Evolutionary conservation across 2,329 filamentous ascomycete genomes (phyloP).

Genomic region (Cladosporium sphaerospermum): DNA sequence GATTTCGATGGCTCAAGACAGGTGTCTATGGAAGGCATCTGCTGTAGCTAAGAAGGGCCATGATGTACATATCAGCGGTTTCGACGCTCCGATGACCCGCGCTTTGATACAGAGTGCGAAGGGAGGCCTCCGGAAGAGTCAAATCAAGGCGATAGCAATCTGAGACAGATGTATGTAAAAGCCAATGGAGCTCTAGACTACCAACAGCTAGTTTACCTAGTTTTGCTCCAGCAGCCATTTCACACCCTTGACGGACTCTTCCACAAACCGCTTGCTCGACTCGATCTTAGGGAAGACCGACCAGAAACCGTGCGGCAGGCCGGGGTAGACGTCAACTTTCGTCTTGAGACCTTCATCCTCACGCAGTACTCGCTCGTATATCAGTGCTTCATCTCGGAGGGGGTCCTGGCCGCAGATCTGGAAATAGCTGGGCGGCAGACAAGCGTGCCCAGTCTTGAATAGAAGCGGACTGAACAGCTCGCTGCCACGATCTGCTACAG

Average conservation of each 20-base stretch:
- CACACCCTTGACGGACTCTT: conserved; percentile 25
- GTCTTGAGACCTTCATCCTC: conserved; percentile 37
- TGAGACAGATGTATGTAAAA: too few species aligned
- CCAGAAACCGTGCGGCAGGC: conserved; percentile 41
- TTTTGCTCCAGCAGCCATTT: conserved; percentile 26
- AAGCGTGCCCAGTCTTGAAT: conserved; percentile 29
- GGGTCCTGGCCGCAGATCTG: conserved; percentile 46
- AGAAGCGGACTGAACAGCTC: conserved; percentile 25
- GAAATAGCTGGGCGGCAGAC: conserved; percentile 41
- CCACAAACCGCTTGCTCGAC: conserved; percentile 22
- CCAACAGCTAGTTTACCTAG: too few species aligned
- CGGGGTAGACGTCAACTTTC: conserved; percentile 37
- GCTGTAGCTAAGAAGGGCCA: too few species aligned
- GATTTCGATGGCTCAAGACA: too few species aligned
- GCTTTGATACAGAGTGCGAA: too few species aligned
- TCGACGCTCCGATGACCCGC: too few species aligned
- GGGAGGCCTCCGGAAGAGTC: too few species aligned
- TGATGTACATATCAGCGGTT: too few species aligned
- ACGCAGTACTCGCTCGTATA: conserved; percentile 39
- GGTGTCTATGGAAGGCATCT: too few species aligned
- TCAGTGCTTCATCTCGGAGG: conserved; percentile 43
- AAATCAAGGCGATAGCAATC: too few species aligned
- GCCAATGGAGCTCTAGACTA: not conserved
- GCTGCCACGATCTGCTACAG: not conserved
- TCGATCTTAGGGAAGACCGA: conserved; percentile 23